phyloP scores from a whole-genome alignment of 495 filamentous ascomycete species.

The Cairneyella variabilis region DNA sequence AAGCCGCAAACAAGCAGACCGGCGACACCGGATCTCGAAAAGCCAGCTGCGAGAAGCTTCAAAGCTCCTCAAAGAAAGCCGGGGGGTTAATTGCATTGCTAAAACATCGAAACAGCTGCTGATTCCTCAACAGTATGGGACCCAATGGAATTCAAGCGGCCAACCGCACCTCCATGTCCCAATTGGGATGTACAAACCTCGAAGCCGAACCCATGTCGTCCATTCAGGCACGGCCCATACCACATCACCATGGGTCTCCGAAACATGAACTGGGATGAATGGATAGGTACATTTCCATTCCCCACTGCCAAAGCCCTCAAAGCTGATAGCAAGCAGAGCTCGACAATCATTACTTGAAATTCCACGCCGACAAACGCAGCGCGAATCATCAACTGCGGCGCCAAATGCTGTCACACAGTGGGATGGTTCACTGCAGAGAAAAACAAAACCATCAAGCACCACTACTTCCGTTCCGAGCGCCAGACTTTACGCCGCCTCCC shows the following conservation, averaged over 20 bases:
- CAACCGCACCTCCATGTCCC: conserved; percentile 61
- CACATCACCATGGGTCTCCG: conserved; percentile 83
- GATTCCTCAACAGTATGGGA: conserved; percentile 56
- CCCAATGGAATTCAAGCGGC: conserved; percentile 64
- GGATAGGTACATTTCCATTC: conserved; percentile 57
- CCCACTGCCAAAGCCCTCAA: no score
- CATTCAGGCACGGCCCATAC: conserved; percentile 75
- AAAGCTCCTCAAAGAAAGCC: conserved; percentile 23
- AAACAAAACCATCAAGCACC: conserved; percentile 67
- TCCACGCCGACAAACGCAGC: conserved; percentile 69
- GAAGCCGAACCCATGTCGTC: conserved; percentile 81
- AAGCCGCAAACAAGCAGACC: conserved; percentile 10
- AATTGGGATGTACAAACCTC: conserved; percentile 68
- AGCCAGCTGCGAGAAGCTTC: conserved; percentile 19
- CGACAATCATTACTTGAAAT: conserved; percentile 76
- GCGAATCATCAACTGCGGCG: conserved; percentile 67
- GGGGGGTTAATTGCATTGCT: conserved; percentile 20
- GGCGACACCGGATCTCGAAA: conserved; percentile 24
- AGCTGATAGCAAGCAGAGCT: conserved; percentile 66
- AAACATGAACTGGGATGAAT: conserved; percentile 73
- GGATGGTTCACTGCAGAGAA: conserved; percentile 79
- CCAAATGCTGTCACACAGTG: conserved; percentile 62
- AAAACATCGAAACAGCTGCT: background rate
- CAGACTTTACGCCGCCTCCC: conserved; percentile 74
- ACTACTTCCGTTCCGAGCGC: conserved; percentile 77